Evolutionary conservation across 306 rosid species (phyloP).

Genomic region (Dryas alaskensis): DNA sequence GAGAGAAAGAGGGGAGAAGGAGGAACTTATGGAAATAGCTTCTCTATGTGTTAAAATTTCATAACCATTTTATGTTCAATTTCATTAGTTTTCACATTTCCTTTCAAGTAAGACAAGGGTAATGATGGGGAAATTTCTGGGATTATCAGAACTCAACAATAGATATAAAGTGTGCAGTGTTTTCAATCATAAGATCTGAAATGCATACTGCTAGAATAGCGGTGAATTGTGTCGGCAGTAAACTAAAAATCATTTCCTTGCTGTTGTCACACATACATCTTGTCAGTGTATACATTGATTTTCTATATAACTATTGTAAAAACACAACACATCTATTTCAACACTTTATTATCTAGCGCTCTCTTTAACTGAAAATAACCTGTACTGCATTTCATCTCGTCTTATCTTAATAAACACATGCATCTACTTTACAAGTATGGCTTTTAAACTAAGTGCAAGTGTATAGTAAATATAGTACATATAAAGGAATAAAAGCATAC

Average conservation of each 20-base stretch:
- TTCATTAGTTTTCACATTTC: neutral
- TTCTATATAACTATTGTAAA: neutral
- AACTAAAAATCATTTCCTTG: too few relatives aligned
- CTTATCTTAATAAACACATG: neutral
- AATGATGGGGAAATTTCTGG: neutral
- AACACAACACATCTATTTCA: neutral
- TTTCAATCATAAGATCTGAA: neutral
- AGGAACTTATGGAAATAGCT: neutral
- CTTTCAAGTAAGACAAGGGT: neutral
- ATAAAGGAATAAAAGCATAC: neutral
- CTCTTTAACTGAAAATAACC: neutral
- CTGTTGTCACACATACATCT: neutral
- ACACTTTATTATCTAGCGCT: neutral
- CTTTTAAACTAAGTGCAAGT: too few relatives aligned
- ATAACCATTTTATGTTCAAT: neutral
- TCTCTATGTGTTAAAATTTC: neutral
- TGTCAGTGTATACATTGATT: neutral
- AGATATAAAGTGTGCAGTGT: neutral
- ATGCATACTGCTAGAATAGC: too few relatives aligned
- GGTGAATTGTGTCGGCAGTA: too few relatives aligned
- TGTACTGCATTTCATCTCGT: neutral
- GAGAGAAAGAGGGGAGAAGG: neutral
- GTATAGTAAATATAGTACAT: neutral
- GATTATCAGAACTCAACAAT: neutral
- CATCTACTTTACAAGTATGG: neutral